Percentiles rank a stretch among this genome's conserved stretches.
phyloP scores from a whole-genome alignment of 768 basidiomycete genomes.

The Suillus subluteus region DNA sequence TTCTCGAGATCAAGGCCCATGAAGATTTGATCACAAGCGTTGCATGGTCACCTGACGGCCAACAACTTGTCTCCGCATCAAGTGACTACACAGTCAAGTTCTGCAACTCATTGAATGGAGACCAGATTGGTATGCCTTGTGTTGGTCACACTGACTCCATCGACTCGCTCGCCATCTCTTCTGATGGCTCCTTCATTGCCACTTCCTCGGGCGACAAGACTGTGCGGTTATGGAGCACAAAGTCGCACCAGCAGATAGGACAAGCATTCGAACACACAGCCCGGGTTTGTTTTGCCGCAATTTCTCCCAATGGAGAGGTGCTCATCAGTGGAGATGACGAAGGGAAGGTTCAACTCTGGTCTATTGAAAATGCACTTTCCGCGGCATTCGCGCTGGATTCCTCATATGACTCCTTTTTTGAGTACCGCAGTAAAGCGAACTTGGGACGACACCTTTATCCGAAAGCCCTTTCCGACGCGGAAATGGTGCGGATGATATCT shows the following conservation, averaged over 20 bases:
- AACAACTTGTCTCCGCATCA: constrained; percentile 1
- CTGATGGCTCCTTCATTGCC: neutral
- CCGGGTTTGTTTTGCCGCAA: neutral
- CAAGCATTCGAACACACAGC: neutral
- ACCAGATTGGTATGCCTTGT: neutral
- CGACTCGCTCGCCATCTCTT: neutral
- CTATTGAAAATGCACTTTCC: neutral
- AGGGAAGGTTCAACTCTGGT: neutral
- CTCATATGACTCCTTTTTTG: neutral
- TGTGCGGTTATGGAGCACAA: constrained; percentile 1
- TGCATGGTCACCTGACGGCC: neutral
- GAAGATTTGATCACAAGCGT: neutral
- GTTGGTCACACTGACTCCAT: neutral
- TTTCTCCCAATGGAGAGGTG: neutral
- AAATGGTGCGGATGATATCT: neutral
- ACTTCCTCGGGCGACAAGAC: neutral
- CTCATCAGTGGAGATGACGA: neutral
- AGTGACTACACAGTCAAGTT: neutral
- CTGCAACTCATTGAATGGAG: neutral
- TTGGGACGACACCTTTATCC: neutral
- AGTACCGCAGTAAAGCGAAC: neutral
- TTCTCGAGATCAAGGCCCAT: neutral
- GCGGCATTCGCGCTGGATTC: neutral
- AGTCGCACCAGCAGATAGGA: neutral
- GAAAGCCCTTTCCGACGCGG: neutral